Evolutionary conservation across 2,329 filamentous ascomycete species (phyloP).

Genomic region (Paecilomyces formosus): DNA sequence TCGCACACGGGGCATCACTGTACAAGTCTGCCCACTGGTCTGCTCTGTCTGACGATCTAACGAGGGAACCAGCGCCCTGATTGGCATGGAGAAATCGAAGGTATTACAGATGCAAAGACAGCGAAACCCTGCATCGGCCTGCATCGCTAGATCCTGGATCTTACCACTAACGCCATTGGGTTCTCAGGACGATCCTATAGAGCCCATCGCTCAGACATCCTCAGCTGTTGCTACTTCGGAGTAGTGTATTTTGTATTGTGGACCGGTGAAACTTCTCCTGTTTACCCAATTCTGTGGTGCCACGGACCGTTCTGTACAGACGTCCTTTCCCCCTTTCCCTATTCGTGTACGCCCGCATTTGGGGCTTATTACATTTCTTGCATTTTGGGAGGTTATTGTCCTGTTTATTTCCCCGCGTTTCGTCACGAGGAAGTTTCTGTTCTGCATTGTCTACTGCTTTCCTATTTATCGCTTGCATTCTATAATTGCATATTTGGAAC

Average conservation of each 20-base stretch:
- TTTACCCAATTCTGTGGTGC: not conserved
- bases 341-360: not conserved
- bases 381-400: not conserved
- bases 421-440: not conserved
- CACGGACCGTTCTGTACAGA: not conserved
- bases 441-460: not conserved
- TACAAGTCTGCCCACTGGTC: not conserved
- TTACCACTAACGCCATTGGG: constrained; percentile 11
- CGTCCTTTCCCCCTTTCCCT: not conserved
- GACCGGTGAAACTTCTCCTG: not conserved
- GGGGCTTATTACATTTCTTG: not conserved
- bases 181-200: not conserved
- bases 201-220: not conserved
- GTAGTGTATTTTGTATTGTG: not conserved
- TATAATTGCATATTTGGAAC: not conserved
- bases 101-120: constrained; percentile 13
- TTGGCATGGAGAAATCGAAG: constrained; percentile 13
- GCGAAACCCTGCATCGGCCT: constrained; percentile 14
- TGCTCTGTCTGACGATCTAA: not conserved
- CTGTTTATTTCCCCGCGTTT: not conserved
- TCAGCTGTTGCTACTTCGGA: not conserved
- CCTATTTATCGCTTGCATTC: not conserved
- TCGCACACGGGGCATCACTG: not conserved
- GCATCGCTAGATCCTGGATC: constrained; percentile 8
- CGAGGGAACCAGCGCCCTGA: constrained; percentile 3